A percentile compares a stretch with the other conserved stretches of the same genome.
These are phyloP conservation scores for Tremella yokohamensis DNA, from an alignment of 768 basidiomycete genomes.

Conservation along the genomic window DNA sequence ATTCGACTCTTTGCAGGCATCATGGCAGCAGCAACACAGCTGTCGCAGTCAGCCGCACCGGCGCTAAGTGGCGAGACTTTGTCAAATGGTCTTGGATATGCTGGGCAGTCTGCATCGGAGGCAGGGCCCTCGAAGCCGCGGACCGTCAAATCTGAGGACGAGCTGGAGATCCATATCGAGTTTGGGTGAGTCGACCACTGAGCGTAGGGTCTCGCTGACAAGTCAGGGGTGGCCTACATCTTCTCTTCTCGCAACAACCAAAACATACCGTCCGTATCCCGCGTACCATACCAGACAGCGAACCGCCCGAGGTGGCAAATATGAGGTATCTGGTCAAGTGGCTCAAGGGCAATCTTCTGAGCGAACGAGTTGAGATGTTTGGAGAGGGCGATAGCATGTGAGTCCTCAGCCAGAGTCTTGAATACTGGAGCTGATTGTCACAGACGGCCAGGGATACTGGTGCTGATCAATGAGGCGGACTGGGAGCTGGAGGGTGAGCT, in stretches of 20 bases:
- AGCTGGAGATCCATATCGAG: slow-evolving; percentile 46
- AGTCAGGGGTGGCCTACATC: slow-evolving; percentile 46
- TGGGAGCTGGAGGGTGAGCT: slow-evolving; percentile 97
- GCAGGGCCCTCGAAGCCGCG: not conserved
- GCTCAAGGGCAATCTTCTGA: slow-evolving; percentile 71
- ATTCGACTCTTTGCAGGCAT: not conserved
- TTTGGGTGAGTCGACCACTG: slow-evolving; percentile 39
- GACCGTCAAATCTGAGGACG: slow-evolving; percentile 18
- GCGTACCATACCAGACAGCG: slow-evolving; percentile 11
- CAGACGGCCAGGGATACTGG: slow-evolving; percentile 93
- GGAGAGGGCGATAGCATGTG: slow-evolving; percentile 83
- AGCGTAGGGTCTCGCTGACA: not conserved
- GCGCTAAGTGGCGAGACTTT: not conserved
- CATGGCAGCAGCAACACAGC: not conserved
- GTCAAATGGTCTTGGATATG: not conserved
- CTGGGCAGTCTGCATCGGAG: not conserved
- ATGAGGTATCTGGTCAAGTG: slow-evolving; percentile 74
- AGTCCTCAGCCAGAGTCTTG: slow-evolving; percentile 26
- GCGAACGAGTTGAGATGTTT: slow-evolving; percentile 83
- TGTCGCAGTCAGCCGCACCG: not conserved
- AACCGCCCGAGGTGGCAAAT: slow-evolving; percentile 55
- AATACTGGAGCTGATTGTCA: not conserved
- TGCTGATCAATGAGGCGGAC: slow-evolving; percentile 93
- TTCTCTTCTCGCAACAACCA: slow-evolving; percentile 45
- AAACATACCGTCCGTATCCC: slow-evolving; percentile 44